Evolutionary conservation across 164 flowering plant genomes (phyloP).

Genomic region (Chimonanthus praecox): DNA sequence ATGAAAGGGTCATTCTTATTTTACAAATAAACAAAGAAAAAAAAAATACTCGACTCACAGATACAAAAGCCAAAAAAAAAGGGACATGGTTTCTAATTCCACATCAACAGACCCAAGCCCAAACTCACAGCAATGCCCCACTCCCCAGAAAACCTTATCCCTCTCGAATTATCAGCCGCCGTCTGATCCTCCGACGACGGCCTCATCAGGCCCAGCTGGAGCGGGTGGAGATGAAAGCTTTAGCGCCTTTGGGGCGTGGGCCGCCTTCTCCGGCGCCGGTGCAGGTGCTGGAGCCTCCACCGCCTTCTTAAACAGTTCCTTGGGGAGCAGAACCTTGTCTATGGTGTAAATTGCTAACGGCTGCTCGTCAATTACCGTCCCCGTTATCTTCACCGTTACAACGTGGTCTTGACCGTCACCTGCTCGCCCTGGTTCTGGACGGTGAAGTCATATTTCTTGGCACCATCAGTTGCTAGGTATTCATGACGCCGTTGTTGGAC

Average conservation of each 20-base stretch:
- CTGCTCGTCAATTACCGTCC: conserved; percentile 59
- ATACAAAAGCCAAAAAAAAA: background rate
- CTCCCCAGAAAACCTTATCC: background rate
- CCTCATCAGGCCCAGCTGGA: conserved; percentile 41
- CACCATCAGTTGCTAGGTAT: conserved; percentile 43
- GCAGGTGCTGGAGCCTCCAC: conserved; percentile 51
- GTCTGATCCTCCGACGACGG: conserved; percentile 43
- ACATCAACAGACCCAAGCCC: background rate
- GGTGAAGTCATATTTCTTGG: conserved; percentile 26
- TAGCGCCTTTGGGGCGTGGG: conserved; percentile 26
- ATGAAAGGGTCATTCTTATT: no score
- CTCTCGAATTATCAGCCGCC: conserved; percentile 26
- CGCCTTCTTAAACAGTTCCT: conserved; percentile 54
- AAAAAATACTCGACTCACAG: background rate
- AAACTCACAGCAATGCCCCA: background rate
- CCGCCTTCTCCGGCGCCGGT: conserved; percentile 29
- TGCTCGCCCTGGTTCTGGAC: conserved; percentile 36
- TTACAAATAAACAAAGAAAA: conserved; percentile 1
- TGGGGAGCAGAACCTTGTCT: conserved; percentile 66
- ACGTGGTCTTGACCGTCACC: conserved; percentile 49
- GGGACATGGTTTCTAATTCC: background rate
- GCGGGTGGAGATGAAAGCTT: conserved; percentile 28
- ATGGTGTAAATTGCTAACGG: conserved; percentile 60
- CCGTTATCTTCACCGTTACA: conserved; percentile 54
- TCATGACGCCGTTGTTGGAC: conserved; percentile 33